Base-by-base conservation (phyloP, 768 basidiomycete species). In the Suillus variegatus region DNA sequence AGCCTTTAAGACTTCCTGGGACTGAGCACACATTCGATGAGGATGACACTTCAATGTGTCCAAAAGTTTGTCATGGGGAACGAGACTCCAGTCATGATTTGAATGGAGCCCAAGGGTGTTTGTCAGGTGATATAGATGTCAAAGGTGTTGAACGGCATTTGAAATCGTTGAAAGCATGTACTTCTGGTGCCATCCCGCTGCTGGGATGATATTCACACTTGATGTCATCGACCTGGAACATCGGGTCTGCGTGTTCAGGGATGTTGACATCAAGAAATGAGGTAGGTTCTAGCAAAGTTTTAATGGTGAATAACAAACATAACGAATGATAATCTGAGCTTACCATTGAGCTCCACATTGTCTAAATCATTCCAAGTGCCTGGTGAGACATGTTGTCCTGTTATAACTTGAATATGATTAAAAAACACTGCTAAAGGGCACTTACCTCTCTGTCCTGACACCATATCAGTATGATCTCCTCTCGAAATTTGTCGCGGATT, bases 41-140 rank as follows among this genome's bases (percentile, higher is more conserved):
- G 41, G 16, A 43, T 43, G 7, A 43, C 41, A 43, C 41, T 18
- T 18, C 16, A 43, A 43, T 43, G 41, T 43, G 41, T 43, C 12
- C 41, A 43, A 4, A 18, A 43, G 41, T 18, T 43, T 16, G 13
- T 43, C 41, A 16, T 43, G 16, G 41, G 41, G 41, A 16, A 43
- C 41, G 7, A 43, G 28, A 47, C 52, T 80, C 73, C 6, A 71
- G 20, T 2, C 67, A 65, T 1, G 72, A 72, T 2, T 40, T 40
- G 55, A 78, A 79, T 2, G 77, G 78, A 0, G 60, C 40, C 76
- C 76, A 81, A 0, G 77, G 78, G 32, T 69, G 40, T 20, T 63
- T 43, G 16, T 64, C 57, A 20, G 64, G 60, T 6, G 61, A 61
- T 2, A 16, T 43, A n/a, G 28, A 56, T 20, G 25, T 13, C 22